These are phyloP conservation scores for Scenedesmus sp. DNA, from an alignment of 163 green algal species.

Conservation along the genomic window DNA sequence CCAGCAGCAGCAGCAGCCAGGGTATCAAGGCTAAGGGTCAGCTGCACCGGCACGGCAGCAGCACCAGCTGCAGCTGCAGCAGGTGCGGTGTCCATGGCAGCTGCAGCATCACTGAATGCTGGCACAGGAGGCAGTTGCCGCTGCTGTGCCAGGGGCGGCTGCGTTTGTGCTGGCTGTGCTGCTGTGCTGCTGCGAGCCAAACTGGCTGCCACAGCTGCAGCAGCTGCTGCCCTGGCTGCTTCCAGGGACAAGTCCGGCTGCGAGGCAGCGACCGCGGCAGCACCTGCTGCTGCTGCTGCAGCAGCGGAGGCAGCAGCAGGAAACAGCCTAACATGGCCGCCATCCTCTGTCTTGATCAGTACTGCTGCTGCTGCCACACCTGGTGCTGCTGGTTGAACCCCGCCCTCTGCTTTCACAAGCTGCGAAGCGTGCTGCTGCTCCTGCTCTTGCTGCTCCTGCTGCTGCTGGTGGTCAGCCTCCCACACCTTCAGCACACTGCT, in stretches of 20 bases:
- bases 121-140: background rate
- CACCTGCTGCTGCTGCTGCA: background rate
- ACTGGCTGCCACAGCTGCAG: background rate
- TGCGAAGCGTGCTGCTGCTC: background rate
- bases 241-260: background rate
- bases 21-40: background rate
- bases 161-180: background rate
- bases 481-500: constrained; percentile 42
- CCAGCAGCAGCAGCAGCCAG: background rate
- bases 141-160: background rate
- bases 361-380: constrained; percentile 28
- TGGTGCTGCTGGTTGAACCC: background rate
- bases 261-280: background rate
- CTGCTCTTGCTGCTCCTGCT: constrained; percentile 24
- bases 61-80: constrained; percentile 2
- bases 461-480: background rate
- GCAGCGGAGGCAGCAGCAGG: background rate
- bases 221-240: constrained; percentile 2
- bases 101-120: background rate
- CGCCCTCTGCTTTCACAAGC: background rate
- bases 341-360: background rate
- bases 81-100: background rate
- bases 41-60: background rate
- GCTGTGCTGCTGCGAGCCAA: background rate
- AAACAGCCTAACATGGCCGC: background rate